Conservation (phyloP, 345 rosid species). For the Arabidopsis suecica region DNA sequence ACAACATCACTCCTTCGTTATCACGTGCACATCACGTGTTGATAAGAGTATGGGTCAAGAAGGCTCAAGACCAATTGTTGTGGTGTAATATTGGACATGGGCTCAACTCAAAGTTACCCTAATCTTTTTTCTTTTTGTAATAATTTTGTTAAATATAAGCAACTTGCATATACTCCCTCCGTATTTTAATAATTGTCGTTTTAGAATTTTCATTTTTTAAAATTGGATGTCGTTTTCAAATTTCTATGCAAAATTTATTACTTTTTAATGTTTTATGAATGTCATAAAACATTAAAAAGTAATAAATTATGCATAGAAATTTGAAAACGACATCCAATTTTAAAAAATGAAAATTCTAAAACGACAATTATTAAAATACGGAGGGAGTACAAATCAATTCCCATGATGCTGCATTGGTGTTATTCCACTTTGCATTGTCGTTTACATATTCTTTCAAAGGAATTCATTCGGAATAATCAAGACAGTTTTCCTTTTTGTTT, state of each 20-base stretch:
- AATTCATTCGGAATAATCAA: no score
- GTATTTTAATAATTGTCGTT: no score
- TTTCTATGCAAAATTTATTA: no score
- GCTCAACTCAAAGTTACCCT: conserved; percentile 4
- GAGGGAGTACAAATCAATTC: not conserved
- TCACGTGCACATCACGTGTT: conserved; percentile 30
- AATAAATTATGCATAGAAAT: no score
- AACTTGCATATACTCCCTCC: conserved; percentile 33
- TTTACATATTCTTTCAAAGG: conserved; percentile 2
- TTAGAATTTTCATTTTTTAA: no score
- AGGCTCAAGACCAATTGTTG: not conserved
- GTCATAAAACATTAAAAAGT: no score
- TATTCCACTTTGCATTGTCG: conserved; percentile 3
- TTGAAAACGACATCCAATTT: no score
- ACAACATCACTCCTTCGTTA: not conserved
- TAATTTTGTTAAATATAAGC: not conserved
- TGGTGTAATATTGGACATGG: conserved; percentile 16
- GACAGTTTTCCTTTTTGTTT: no score
- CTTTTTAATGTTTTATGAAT: no score
- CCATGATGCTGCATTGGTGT: conserved; percentile 13
- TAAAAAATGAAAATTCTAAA: no score
- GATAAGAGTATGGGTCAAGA: not conserved
- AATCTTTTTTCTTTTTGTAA: not conserved
- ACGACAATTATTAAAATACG: no score
- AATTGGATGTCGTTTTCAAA: no score